phyloP scores from a whole-genome alignment of 345 rosid genomes.

The Salix viminalis region DNA sequence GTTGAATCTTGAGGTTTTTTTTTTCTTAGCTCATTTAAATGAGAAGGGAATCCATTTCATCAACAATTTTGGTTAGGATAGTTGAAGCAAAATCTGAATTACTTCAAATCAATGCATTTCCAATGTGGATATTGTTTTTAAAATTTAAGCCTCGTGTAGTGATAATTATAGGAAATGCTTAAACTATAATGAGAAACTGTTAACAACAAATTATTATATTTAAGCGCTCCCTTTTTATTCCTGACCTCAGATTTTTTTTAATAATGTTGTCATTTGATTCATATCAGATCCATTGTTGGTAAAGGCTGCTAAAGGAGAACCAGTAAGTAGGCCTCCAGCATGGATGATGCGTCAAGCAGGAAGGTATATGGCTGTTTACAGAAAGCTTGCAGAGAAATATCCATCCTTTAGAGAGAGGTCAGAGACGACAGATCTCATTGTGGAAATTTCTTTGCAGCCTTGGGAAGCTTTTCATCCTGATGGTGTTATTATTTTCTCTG shows the following conservation, averaged over 20 bases:
- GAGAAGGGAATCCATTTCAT: background rate
- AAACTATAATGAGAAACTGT: background rate
- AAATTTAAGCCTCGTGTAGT: background rate
- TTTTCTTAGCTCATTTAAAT: background rate
- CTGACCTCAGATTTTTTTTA: background rate
- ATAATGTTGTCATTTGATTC: background rate
- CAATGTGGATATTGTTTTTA: background rate
- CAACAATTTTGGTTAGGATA: background rate
- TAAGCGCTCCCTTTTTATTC: background rate
- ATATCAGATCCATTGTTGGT: constrained; percentile 72
- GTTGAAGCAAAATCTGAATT: background rate
- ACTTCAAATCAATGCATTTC: background rate
- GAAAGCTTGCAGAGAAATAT: constrained; percentile 87
- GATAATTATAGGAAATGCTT: background rate
- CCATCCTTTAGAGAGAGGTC: constrained; percentile 93
- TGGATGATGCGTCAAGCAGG: constrained; percentile 99
- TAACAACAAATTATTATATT: background rate
- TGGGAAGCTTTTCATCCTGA: constrained; percentile 92
- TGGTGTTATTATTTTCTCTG: constrained; percentile 90
- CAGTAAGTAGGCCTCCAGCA: constrained; percentile 79
- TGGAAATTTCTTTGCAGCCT: constrained; percentile 91
- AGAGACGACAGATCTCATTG: constrained; percentile 91
- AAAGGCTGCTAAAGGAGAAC: constrained; percentile 83
- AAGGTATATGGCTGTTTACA: constrained; percentile 93
- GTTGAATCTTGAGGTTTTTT: background rate